A percentile compares a stretch with the other conserved stretches of the same genome.
These are phyloP conservation scores for Hordeum vulgare DNA, from an alignment of 176 grass and related monocot genomes.

Conservation along the genomic window DNA sequence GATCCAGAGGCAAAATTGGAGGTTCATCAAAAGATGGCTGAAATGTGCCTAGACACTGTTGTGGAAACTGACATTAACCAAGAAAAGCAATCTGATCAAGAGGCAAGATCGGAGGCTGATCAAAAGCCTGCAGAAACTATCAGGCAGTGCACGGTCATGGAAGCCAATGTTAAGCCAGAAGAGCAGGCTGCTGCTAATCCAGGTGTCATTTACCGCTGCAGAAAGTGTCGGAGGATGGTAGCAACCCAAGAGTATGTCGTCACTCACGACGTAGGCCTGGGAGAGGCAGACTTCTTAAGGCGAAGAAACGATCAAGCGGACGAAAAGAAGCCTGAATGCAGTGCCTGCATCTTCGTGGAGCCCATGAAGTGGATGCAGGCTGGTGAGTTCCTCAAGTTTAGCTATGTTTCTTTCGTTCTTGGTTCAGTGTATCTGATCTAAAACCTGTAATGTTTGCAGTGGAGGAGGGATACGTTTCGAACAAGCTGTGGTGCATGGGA, in stretches of 20 bases:
- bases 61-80: neutral
- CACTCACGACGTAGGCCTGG: conserved; percentile 53
- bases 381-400: conserved; percentile 26
- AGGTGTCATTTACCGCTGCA: conserved; percentile 60
- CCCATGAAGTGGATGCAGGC: conserved; percentile 93
- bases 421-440: neutral
- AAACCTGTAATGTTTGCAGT: conserved; percentile 33
- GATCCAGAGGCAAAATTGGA: neutral
- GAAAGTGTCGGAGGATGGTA: conserved; percentile 70
- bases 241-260: conserved; percentile 63
- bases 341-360: conserved; percentile 66
- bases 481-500: conserved; percentile 82
- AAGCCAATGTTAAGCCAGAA: conserved; percentile 14
- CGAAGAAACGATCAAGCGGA: conserved; percentile 22
- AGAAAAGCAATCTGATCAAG: neutral
- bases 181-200: conserved; percentile 34
- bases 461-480: conserved; percentile 52
- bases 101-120: neutral
- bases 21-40: neutral
- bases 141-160: neutral
- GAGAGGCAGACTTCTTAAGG: conserved; percentile 42
- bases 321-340: conserved; percentile 45
- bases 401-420: neutral
- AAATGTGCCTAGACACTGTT: conserved; percentile 10
- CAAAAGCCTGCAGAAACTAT: conserved; percentile 13